Evolutionary conservation across 2,329 filamentous ascomycete genomes (phyloP).

Genomic region (Lachnellula cervina): DNA sequence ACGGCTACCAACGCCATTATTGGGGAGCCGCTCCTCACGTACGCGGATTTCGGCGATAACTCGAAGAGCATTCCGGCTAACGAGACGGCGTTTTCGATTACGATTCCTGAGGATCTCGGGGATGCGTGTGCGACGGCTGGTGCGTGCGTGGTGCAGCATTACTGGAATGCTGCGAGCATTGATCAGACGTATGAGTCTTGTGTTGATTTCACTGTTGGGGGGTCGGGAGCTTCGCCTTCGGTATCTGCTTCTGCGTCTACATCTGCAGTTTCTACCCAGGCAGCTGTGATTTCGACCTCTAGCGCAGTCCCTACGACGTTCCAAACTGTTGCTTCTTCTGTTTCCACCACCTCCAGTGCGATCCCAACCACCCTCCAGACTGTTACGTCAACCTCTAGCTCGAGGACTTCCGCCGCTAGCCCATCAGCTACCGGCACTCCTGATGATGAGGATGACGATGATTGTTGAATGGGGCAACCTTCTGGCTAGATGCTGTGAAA

Average conservation of each 20-base stretch:
- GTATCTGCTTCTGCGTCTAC: background rate
- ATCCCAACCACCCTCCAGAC: background rate
- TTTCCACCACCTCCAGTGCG: background rate
- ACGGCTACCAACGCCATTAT: conserved; percentile 45
- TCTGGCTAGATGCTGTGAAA: background rate
- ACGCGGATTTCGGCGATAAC: conserved; percentile 44
- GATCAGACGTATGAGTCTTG: conserved; percentile 55
- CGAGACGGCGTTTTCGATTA: conserved; percentile 48
- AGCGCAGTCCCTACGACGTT: background rate
- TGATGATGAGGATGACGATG: background rate
- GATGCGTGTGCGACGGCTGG: conserved; percentile 29
- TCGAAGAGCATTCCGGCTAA: conserved; percentile 39
- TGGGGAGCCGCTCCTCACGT: conserved; percentile 42
- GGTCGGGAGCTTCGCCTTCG: conserved; percentile 2
- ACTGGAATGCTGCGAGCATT: conserved; percentile 44
- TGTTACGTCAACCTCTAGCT: background rate
- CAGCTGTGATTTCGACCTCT: background rate
- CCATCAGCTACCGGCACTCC: background rate
- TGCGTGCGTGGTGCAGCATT: conserved; percentile 46
- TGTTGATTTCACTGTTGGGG: conserved; percentile 42
- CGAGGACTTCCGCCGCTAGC: background rate
- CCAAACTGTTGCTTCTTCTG: background rate
- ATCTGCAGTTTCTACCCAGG: background rate
- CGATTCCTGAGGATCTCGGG: conserved; percentile 45
- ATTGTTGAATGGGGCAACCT: background rate